Base-by-base conservation (phyloP, 768 basidiomycete genomes). In the Serendipita sp. region DNA sequence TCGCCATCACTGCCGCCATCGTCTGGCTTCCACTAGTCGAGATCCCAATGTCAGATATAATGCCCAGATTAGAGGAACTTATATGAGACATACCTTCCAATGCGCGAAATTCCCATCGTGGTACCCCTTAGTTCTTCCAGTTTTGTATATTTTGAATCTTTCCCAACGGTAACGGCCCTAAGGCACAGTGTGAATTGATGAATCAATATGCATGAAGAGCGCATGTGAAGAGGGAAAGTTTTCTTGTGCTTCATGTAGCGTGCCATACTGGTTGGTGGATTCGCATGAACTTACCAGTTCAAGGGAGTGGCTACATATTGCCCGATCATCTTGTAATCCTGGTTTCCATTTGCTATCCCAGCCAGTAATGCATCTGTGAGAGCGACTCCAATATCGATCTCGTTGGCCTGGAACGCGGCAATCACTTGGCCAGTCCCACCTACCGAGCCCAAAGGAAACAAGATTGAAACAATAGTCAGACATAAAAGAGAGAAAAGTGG, bases 1-100 rank as follows among this genome's bases (percentile, higher is more conserved):
- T 74, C 3, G 90, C 90, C 88, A 96, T 89, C 26, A 96, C 91
- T 66, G 86, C 89, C 2, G 92, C 94, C 93, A 98, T 97, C 1
- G 90, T 91, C 71, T 94, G 88, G 66, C 86, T 88, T 24, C 92
- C 92, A 67, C 89, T 86, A 63, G 22, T 56, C 24, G 2, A 22
- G 3, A 16, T 22, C 7, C 16, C 17, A n/a, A 22, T 34, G 24
- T n/a, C 34, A 56, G 9, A 0, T 3, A 7, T 3, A 3, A 16
- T n/a, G 7, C 30, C 24, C 26, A 22, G 22, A 38, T 42, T 3
- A 30, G 3, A 28, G 14, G 13, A 34, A 24, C 20, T n/a, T 20
- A 42, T 34, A 4, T 7, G 24, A 28, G 33, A 66, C 73, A 63
- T 64, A 83, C 89, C 89, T 95, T 67, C 93, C 95, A 51, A 81